phyloP scores from a whole-genome alignment of 306 rosid species.

The Pterocarpus macrocarpus region DNA sequence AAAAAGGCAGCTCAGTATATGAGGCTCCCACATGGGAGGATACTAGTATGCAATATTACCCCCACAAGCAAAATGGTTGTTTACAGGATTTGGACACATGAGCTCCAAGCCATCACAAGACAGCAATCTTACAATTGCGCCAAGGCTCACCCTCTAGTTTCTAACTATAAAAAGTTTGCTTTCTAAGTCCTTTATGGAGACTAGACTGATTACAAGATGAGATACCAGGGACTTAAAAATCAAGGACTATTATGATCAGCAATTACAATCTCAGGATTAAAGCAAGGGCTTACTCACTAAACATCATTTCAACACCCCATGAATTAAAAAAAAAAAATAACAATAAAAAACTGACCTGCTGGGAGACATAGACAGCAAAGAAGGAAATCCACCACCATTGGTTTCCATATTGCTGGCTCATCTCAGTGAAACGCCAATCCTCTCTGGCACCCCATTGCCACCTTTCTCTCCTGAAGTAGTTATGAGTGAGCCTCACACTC shows the following conservation, averaged over 20 bases:
- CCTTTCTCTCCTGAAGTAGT: constrained; percentile 83
- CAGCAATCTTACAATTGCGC: too few relatives aligned
- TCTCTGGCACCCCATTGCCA: constrained; percentile 97
- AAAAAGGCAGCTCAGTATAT: too few relatives aligned
- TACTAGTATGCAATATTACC: too few relatives aligned
- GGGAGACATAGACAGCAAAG: constrained; percentile 81
- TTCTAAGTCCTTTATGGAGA: too few relatives aligned
- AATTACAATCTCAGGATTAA: neutral
- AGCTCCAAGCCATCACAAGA: too few relatives aligned
- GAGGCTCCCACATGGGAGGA: too few relatives aligned
- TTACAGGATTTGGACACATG: too few relatives aligned
- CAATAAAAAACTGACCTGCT: constrained; percentile 66
- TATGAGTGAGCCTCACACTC: constrained; percentile 82
- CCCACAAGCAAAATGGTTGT: too few relatives aligned
- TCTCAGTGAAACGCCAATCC: constrained; percentile 93
- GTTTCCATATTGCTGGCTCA: constrained; percentile 74
- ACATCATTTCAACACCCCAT: neutral
- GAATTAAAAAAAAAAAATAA: neutral
- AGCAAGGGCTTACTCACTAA: neutral
- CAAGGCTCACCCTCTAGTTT: too few relatives aligned
- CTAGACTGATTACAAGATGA: too few relatives aligned
- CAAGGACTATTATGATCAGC: neutral
- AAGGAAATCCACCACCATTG: constrained; percentile 97
- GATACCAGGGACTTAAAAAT: too few relatives aligned
- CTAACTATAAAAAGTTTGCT: too few relatives aligned